A percentile compares a stretch with the other conserved stretches of the same genome.
These are phyloP conservation scores for Neurospora sp. DNA, from an alignment of 495 filamentous ascomycete species.

Conservation along the genomic window DNA sequence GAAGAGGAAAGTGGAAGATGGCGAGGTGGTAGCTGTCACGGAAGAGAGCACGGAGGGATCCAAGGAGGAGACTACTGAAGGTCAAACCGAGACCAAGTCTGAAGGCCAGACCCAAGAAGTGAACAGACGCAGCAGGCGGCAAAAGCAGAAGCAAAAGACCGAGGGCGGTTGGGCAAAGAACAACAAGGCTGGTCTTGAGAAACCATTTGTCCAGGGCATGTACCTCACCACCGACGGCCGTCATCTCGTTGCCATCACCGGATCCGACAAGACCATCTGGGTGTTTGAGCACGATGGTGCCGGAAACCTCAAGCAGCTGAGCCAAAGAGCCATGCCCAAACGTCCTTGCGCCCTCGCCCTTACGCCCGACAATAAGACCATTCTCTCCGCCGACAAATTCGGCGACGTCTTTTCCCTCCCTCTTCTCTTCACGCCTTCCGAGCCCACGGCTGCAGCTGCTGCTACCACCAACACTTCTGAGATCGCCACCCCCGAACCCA, in stretches of 20 bases:
- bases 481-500: slow-evolving; percentile 1
- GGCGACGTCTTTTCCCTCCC: slow-evolving; percentile 93
- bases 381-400: slow-evolving; percentile 85
- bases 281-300: slow-evolving; percentile 59
- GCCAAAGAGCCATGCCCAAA: slow-evolving; percentile 77
- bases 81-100: not conserved
- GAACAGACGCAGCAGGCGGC: not conserved
- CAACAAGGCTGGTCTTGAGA: slow-evolving; percentile 9
- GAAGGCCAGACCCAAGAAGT: slow-evolving; percentile 1
- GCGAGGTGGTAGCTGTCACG: not conserved
- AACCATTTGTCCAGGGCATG: slow-evolving; percentile 42
- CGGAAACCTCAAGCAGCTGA: slow-evolving; percentile 56
- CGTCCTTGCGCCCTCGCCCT: slow-evolving; percentile 67
- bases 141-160: slow-evolving; percentile 4
- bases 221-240: slow-evolving; percentile 48
- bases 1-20: slow-evolving; percentile 16
- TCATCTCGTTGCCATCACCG: slow-evolving; percentile 67
- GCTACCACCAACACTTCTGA: slow-evolving; percentile 5
- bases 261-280: slow-evolving; percentile 81
- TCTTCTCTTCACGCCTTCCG: slow-evolving; percentile 40
- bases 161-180: slow-evolving; percentile 1
- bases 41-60: not conserved
- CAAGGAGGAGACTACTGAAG: not conserved
- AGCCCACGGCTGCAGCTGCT: not conserved
- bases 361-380: slow-evolving; percentile 53